Evolutionary conservation across 495 filamentous ascomycete genomes (phyloP).

Genomic region (Trichoderma reesei): DNA sequence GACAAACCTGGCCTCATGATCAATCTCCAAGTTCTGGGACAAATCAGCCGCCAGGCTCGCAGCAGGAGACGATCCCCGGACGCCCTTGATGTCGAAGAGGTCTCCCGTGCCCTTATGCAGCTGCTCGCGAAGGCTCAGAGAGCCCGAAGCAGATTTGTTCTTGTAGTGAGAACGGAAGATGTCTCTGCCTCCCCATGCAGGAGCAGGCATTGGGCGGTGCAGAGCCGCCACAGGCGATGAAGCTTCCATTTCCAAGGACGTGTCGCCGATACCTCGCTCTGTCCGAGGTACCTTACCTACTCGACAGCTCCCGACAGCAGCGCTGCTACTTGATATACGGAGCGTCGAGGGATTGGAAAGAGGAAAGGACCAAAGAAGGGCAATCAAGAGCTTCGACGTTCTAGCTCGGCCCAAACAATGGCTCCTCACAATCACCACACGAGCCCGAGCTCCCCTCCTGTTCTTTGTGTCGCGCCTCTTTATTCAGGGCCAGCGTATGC

Average conservation of each 20-base stretch:
- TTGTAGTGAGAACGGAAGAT: constrained; percentile 41
- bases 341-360: not conserved
- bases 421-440: constrained; percentile 1
- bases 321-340: not conserved
- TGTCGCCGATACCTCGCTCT: not conserved
- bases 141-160: constrained; percentile 44
- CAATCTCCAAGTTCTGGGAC: constrained; percentile 89
- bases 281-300: no score
- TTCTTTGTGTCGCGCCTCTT: not conserved
- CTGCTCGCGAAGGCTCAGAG: constrained; percentile 55
- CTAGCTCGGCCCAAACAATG: not conserved
- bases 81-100: constrained; percentile 66
- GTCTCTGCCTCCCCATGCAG: constrained; percentile 31
- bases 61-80: constrained; percentile 81
- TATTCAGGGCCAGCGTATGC: not conserved
- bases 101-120: constrained; percentile 41
- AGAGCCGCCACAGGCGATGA: constrained; percentile 93
- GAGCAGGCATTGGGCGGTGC: constrained; percentile 62
- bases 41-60: constrained; percentile 85
- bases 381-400: not conserved
- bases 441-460: not conserved
- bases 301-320: not conserved
- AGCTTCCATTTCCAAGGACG: constrained; percentile 57
- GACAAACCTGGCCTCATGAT: constrained; percentile 67
- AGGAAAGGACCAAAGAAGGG: not conserved